Evolutionary conservation across 2,329 filamentous ascomycete species (phyloP).

Genomic region (Exophiala sp.): DNA sequence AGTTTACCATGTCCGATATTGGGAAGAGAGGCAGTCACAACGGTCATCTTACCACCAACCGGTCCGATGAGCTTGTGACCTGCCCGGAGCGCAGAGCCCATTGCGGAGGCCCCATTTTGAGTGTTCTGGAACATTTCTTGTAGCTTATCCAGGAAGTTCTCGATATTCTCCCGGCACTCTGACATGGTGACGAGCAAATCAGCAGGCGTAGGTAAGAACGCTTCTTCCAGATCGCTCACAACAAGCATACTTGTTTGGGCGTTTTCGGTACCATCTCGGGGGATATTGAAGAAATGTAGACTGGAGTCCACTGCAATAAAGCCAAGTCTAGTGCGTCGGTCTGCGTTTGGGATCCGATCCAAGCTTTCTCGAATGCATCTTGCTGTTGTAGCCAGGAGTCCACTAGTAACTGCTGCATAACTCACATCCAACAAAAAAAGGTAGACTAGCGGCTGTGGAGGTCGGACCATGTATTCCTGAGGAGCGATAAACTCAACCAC

Average conservation of each 20-base stretch:
- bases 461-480: slow-evolving; percentile 98
- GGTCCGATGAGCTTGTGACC: slow-evolving; percentile 95
- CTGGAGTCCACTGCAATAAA: slow-evolving; percentile 95
- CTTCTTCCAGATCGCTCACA: slow-evolving; percentile 91
- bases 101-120: slow-evolving; percentile 82
- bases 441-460: slow-evolving; percentile 91
- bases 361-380: slow-evolving; percentile 92
- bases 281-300: slow-evolving; percentile 93
- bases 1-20: slow-evolving; percentile 87
- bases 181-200: slow-evolving; percentile 86
- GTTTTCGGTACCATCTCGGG: slow-evolving; percentile 79
- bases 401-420: slow-evolving; percentile 82
- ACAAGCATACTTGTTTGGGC: slow-evolving; percentile 88
- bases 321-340: slow-evolving; percentile 83
- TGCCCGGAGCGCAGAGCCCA: slow-evolving; percentile 88
- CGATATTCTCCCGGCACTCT: slow-evolving; percentile 86
- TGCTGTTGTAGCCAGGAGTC: slow-evolving; percentile 85
- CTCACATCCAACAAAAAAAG: slow-evolving; percentile 94
- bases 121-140: slow-evolving; percentile 97
- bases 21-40: slow-evolving; percentile 83
- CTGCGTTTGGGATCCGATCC: slow-evolving; percentile 96
- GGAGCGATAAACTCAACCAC: slow-evolving; percentile 97
- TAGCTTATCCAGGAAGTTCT: slow-evolving; percentile 83
- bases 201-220: slow-evolving; percentile 88
- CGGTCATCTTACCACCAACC: slow-evolving; percentile 90